Evolutionary conservation across 805 yeast species (phyloP), one percentile per base, ranked within the genome.

Genomic region (Yueomyces sinensis): DNA sequence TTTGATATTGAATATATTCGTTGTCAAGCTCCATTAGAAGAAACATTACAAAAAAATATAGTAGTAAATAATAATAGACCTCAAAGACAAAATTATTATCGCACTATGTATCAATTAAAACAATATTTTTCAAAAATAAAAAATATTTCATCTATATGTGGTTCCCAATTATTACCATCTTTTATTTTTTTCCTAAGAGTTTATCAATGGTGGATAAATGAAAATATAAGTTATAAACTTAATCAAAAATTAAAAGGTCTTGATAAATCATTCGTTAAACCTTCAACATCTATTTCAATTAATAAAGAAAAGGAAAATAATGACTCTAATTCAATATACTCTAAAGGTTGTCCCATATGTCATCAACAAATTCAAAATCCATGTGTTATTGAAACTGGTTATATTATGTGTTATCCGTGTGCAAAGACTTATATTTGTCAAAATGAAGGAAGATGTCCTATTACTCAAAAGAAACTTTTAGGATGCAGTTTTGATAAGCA

Each of bases 131-230:
- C 45, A 1, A 44, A 50, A 25, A 40, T 43, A 5, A 29, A 30
- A 13, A 20, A 31, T 5, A 17, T 35, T 4, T 31, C 40, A 4
- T 30, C 50, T 3, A 39, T 32, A 18, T 36, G 69, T 43, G 67
- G 72, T 33, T 59, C 53, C 3, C 45, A 81, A 2, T 53, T 76
- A 31, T 73, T 89, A 57, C 95, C 95, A 0, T 66, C 79, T 0
- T 82, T 93, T 2, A 78, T 87, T 34, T 86, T 89, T 50, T 49
- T 76, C 17, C 64, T 87, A 40, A 83, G 84, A 57, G 82, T 87
- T 45, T 63, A 84, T 25, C 96, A 87, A 54, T 87, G 96, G 95
- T 87, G 94, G 93, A 74, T 75, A 40, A 70, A 81, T 18, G 74
- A 86, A 13, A 83, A 80, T 39, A 70, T 83, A 49, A 74, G 82